Evolutionary conservation across 306 rosid genomes (phyloP).

Genomic region (Potentilla sterilis): DNA sequence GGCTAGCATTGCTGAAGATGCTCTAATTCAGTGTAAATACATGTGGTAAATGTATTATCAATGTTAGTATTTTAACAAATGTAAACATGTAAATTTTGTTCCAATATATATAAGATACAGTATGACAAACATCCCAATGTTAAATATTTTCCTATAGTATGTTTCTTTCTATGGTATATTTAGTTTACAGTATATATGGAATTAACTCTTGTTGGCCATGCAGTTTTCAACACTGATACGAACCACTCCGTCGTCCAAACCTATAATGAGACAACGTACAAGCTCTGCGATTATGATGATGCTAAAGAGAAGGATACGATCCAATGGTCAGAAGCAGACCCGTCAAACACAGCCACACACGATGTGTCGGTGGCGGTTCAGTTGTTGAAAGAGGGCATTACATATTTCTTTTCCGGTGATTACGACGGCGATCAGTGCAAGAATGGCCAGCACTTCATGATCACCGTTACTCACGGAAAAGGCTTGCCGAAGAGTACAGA

Average conservation of each 20-base stretch:
- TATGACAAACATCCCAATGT: no score
- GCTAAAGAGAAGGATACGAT: slow-evolving; percentile 61
- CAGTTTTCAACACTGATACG: slow-evolving; percentile 81
- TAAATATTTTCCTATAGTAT: no score
- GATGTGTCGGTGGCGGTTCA: slow-evolving; percentile 61
- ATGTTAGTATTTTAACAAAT: no score
- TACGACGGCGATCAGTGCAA: slow-evolving; percentile 89
- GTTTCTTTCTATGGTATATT: no score
- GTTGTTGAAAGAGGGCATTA: slow-evolving; percentile 56
- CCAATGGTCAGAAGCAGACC: slow-evolving; percentile 64
- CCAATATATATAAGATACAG: no score
- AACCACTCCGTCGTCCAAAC: slow-evolving; percentile 80
- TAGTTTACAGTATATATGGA: neutral
- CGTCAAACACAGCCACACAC: slow-evolving; percentile 46
- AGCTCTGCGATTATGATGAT: slow-evolving; percentile 60
- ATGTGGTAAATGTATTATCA: no score
- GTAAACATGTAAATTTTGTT: no score
- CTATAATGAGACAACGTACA: slow-evolving; percentile 69
- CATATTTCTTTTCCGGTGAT: slow-evolving; percentile 74
- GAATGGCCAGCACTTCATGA: slow-evolving; percentile 66
- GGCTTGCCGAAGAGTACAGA: slow-evolving; percentile 58
- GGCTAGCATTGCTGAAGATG: no score
- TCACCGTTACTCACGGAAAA: slow-evolving; percentile 66
- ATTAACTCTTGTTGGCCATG: neutral
- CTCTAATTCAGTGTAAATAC: no score